Evolutionary conservation across 2,329 filamentous ascomycete genomes (phyloP), one percentile per base, ranked within the genome.

Genomic region (Penicillium sp.): DNA sequence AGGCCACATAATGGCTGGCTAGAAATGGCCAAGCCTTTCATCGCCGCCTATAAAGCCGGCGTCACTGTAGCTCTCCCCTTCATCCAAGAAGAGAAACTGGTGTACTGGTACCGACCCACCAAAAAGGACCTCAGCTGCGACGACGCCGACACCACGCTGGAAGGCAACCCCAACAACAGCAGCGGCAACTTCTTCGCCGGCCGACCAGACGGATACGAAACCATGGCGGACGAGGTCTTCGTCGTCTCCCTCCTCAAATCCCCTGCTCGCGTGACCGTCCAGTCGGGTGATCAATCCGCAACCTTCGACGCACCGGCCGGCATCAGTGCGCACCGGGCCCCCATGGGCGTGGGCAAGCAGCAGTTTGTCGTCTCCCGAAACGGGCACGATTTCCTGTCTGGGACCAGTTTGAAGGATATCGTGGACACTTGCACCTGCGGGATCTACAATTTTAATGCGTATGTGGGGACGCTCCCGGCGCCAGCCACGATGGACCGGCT

Each of bases 371-470:
- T 85, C 5, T 71, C 71, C 3, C 78, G 84, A 4, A 73, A 75
- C 35, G 76, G 74, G 0, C 57, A 75, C 42, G 77, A 72, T 0
- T 76, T 84, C 4, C 62, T 85, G 4, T 76, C 76, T 13, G 82
- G 77, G 6, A 81, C 79, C 0, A 82, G 82, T 10, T 69, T 81
- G n/a, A 83, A 82, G 72, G 78, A 84, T 42, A 80, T 86, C 40
- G 73, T 76, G 1, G 73, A 81, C 45, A 73, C 73, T 16, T 86
- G 84, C 66, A 71, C 79, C 19, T 85, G 70, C 46, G 72, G 83
- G 3, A 75, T 85, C 52, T 85, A 85, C 75, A 85, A 85, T 72
- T 85, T 82, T 75, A 86, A 86, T 60, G 79, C 82, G 14, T 85
- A 83, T 62, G 82, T 84, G 0, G 83, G 83, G 14, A 81, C 77